A percentile compares a stretch with the other conserved stretches of the same genome.
phyloP scores from a whole-genome alignment of 2,329 filamentous ascomycete genomes.

The Knufia petricola region DNA sequence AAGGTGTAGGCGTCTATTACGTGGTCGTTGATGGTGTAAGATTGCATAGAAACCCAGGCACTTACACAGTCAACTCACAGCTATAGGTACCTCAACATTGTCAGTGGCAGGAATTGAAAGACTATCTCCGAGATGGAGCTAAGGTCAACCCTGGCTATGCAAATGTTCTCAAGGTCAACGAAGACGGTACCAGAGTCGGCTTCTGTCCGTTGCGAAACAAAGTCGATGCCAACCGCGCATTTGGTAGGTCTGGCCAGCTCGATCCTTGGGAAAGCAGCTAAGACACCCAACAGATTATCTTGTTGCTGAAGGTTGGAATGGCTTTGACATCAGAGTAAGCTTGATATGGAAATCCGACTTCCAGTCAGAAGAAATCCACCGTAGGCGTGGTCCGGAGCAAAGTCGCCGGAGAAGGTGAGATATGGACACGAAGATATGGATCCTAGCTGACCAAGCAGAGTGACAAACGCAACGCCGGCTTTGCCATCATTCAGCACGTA shows the following conservation, averaged over 20 bases:
- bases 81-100: conserved; percentile 20
- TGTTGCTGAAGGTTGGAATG: conserved; percentile 7
- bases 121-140: conserved; percentile 14
- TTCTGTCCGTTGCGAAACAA: conserved; percentile 9
- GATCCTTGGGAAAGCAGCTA: background rate
- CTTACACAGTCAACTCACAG: background rate
- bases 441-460: background rate
- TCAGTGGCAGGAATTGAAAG: conserved; percentile 24
- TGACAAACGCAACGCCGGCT: background rate
- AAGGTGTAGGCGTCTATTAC: conserved; percentile 19
- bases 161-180: conserved; percentile 6
- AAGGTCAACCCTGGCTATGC: conserved; percentile 3
- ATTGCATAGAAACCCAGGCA: background rate
- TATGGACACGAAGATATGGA: background rate
- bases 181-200: conserved; percentile 5
- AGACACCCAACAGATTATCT: background rate
- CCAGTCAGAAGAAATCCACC: conserved; percentile 6
- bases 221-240: conserved; percentile 6
- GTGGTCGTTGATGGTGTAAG: conserved; percentile 21
- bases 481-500: conserved; percentile 4
- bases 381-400: conserved; percentile 6
- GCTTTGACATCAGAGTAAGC: conserved; percentile 6
- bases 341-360: conserved; percentile 7
- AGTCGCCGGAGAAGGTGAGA: conserved; percentile 5
- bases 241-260: background rate